Evolutionary conservation across 805 yeast species (phyloP).

Genomic region (Spathaspora boniae): DNA sequence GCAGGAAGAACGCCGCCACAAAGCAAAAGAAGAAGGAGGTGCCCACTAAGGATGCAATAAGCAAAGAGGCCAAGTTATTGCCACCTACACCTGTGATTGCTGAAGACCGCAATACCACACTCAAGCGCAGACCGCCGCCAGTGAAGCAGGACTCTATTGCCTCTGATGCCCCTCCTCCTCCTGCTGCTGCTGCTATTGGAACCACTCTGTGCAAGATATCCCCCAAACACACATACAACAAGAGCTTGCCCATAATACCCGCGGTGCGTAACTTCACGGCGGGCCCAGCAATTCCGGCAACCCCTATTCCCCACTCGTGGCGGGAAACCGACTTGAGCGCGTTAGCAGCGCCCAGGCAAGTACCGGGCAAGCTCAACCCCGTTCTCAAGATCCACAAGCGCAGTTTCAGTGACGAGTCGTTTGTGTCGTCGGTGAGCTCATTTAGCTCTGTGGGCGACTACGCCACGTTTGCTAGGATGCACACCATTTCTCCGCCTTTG

Average conservation of each 20-base stretch:
- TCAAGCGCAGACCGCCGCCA: no score
- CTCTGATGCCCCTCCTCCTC: slow-evolving; percentile 4
- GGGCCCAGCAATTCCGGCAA: neutral
- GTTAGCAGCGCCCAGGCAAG: slow-evolving; percentile 11
- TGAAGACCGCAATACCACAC: no score
- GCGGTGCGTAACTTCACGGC: no score
- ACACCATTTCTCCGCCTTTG: neutral
- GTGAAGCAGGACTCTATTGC: slow-evolving; percentile 5
- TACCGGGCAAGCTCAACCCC: slow-evolving; percentile 6
- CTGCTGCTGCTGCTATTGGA: neutral
- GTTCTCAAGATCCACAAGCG: slow-evolving; percentile 20
- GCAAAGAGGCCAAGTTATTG: slow-evolving; percentile 6
- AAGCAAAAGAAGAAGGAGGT: neutral
- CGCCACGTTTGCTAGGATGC: slow-evolving; percentile 15
- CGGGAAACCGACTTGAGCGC: slow-evolving; percentile 13
- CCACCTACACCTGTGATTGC: slow-evolving; percentile 12
- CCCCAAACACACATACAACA: neutral
- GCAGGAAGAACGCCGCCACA: neutral
- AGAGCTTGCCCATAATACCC: neutral
- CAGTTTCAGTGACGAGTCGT: slow-evolving; percentile 37
- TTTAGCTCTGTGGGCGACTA: slow-evolving; percentile 34
- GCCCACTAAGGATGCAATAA: neutral
- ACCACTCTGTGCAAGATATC: slow-evolving; percentile 1
- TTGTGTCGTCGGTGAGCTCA: slow-evolving; percentile 35
- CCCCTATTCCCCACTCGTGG: slow-evolving; percentile 7